Conservation (phyloP, 495 filamentous ascomycete species). For the Mytilinidion resinicola region DNA sequence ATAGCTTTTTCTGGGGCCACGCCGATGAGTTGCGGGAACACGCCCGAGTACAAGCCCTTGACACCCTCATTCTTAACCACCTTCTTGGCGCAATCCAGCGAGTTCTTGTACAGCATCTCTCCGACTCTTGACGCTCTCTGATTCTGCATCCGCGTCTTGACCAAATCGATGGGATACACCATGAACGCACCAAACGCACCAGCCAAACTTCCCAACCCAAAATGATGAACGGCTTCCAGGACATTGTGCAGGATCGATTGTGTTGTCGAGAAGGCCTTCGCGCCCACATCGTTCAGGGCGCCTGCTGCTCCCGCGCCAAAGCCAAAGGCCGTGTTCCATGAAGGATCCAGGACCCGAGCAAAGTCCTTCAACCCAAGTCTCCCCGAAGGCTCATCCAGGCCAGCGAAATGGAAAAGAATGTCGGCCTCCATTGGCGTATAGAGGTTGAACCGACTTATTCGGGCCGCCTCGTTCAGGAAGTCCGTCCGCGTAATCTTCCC, state of each 20-base stretch:
- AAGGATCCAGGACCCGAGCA: slow-evolving; percentile 86
- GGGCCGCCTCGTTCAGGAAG: slow-evolving; percentile 90
- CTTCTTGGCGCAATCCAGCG: slow-evolving; percentile 84
- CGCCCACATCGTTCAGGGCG: slow-evolving; percentile 41
- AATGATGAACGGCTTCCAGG: slow-evolving; percentile 80
- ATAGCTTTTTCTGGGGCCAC: slow-evolving; percentile 98
- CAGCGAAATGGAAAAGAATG: slow-evolving; percentile 97
- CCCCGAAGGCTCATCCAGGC: slow-evolving; percentile 80
- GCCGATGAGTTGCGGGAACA: slow-evolving; percentile 89
- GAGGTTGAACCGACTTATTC: slow-evolving; percentile 81
- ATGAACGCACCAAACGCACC: slow-evolving; percentile 98
- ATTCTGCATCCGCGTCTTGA: slow-evolving; percentile 99
- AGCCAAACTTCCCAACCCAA: slow-evolving; percentile 77
- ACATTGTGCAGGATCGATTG: slow-evolving; percentile 53
- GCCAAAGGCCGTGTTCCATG: slow-evolving; percentile 65
- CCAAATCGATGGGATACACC: slow-evolving; percentile 97
- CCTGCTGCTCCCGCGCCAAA: slow-evolving; percentile 39
- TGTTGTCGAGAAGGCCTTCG: slow-evolving; percentile 43
- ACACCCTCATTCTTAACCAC: slow-evolving; percentile 90
- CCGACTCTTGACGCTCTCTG: slow-evolving; percentile 76
- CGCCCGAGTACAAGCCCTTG: slow-evolving; percentile 83
- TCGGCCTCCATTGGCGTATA: slow-evolving; percentile 99
- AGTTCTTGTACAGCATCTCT: slow-evolving; percentile 91
- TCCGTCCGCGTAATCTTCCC: slow-evolving; percentile 90
- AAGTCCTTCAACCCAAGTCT: slow-evolving; percentile 79